Evolutionary conservation across 305 asterid species (phyloP), one percentile per base, ranked within the genome.

Genomic region (Ilex paraguariensis): DNA sequence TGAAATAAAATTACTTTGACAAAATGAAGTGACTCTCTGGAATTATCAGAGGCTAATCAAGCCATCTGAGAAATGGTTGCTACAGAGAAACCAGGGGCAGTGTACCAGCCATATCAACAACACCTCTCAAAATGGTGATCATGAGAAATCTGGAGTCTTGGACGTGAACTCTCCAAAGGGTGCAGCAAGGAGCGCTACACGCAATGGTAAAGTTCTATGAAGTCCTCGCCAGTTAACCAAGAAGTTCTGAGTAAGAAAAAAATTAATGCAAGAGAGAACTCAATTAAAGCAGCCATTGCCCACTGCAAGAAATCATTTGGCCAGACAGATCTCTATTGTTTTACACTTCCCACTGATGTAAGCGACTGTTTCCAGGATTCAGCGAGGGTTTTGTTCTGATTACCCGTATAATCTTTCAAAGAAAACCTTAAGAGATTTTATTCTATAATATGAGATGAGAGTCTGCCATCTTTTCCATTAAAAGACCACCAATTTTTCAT

Each of bases 301-400:
- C 78, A 76, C 45, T 76, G 78, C 69, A 76, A 76, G 61, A 66
- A 69, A 66, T 69, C 78, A 9, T 70, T 63, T 5, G 70, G 70
- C 48, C 67, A 39, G 13, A 45, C 65, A 0, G 46, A n/a, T 16
- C 56, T 46, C 15, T 61, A 46, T 31, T 10, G 45, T 31, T 49
- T 61, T 49, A 21, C 28, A 21, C 2, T 21, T 21, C 28, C 28
- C 28, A 21, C 1, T 21, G 28, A 21, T 21, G 28, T 21, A 21
- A 21, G 28, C 28, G 2, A 21, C 1, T 21, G 28, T 21, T 21
- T 21, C 28, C 28, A 21, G 28, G 28, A 21, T 1, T 21, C 28
- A 21, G 28, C 28, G 28, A 21, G 28, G 28, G 28, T 21, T 21
- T 21, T 21, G 28, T 21, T 21, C 28, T 21, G 28, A 21, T 21